Evolutionary conservation across 2,329 filamentous ascomycete genomes (phyloP).

Genomic region (Epichloe scottii): DNA sequence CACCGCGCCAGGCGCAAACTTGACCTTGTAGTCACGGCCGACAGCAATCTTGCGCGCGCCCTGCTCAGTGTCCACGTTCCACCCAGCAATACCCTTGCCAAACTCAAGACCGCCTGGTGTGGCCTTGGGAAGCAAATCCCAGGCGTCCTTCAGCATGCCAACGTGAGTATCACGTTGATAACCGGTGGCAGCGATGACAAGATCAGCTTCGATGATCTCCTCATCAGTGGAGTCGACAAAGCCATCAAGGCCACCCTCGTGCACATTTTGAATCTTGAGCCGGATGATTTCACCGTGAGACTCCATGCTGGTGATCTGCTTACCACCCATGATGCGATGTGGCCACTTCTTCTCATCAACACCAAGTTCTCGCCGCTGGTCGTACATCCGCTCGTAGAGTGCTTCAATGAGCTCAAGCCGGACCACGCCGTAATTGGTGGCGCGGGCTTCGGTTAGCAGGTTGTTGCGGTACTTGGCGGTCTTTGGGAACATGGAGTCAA

Average conservation of each 20-base stretch:
- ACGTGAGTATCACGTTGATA: slow-evolving; percentile 72
- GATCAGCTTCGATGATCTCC: slow-evolving; percentile 62
- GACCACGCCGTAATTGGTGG: slow-evolving; percentile 92
- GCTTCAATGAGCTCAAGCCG: slow-evolving; percentile 81
- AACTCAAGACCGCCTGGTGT: slow-evolving; percentile 17
- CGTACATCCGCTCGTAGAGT: slow-evolving; percentile 78
- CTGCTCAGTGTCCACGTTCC: slow-evolving; percentile 26
- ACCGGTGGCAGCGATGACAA: slow-evolving; percentile 77
- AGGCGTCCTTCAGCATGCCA: slow-evolving; percentile 56
- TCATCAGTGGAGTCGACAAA: slow-evolving; percentile 26
- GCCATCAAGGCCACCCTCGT: slow-evolving; percentile 27
- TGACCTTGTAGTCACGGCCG: slow-evolving; percentile 64
- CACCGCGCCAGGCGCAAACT: slow-evolving; percentile 57
- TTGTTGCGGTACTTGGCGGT: slow-evolving; percentile 47
- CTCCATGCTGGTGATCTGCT: slow-evolving; percentile 52
- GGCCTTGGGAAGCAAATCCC: slow-evolving; percentile 49
- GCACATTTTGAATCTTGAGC: slow-evolving; percentile 42
- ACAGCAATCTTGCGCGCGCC: slow-evolving; percentile 47
- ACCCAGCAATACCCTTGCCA: slow-evolving; percentile 25
- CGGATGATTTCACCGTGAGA: slow-evolving; percentile 37
- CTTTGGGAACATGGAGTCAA: slow-evolving; percentile 64
- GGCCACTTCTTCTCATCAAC: slow-evolving; percentile 64
- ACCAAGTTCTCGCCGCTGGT: slow-evolving; percentile 61
- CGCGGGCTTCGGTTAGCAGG: slow-evolving; percentile 55
- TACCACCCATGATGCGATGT: slow-evolving; percentile 62